Base-by-base conservation (phyloP, 495 filamentous ascomycete genomes). In the Aspergillus panamensis region DNA sequence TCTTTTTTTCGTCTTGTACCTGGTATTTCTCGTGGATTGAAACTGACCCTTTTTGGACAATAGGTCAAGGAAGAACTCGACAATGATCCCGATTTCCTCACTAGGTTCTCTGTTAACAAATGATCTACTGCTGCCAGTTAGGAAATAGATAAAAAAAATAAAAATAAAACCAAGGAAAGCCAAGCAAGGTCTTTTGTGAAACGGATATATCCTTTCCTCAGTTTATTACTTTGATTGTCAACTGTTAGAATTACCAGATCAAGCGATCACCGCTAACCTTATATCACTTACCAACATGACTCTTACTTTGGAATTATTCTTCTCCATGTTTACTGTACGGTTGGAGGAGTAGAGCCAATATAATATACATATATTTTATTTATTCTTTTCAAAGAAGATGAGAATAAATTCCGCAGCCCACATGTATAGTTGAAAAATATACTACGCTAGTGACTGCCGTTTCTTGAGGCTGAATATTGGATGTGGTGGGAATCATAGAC, bases 41-140 rank as follows among this genome's bases (percentile, higher is more conserved):
- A 39, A 39, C 8, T n/a, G 14, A 17, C 17, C 6, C 16, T 3
- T 40, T 40, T 5, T 35, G 29, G 8, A 12, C 82, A 33, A 84
- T 81, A 94, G 73, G 81, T 92, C 60, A 92, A 92, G 65, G 90
- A 94, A 49, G 86, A 82, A 54, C 73, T 93, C 25, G 74, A 77
- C 43, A 83, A 82, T 58, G 88, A 92, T 66, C 81, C 85, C 0
- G 86, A 89, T 39, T 97, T 96, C 73, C 75, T 97, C 58, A 83
- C 81, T 55, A 77, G 84, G 33, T 91, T 86, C 67, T 77, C 77
- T 5, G 76, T 77, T 20, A 77, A 66, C 52, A 78, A 76, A 62
- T 62, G 69, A 20, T 49, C 57, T 20, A 61, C 64, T 35, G 45
- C 55, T 37, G 51, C 60, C 32, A 35, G 9, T 29, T 33, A 53